Evolutionary conservation across 1,284 basidiomycete genomes (phyloP).

Genomic region (Sanghuangporus weigelae): DNA sequence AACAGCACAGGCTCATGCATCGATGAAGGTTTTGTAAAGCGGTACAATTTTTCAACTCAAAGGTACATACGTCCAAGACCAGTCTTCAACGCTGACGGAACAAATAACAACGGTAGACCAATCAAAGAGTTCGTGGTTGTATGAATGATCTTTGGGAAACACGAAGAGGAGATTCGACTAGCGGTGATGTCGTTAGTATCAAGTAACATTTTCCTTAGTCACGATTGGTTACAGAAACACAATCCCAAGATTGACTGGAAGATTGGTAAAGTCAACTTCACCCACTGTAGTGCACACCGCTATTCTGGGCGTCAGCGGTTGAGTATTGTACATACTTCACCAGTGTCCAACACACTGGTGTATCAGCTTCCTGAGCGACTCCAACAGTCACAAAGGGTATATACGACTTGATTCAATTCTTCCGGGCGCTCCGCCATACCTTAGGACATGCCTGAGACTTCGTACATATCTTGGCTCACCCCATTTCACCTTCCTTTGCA

Average conservation of each 20-base stretch:
- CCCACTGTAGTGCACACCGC: too few relatives aligned
- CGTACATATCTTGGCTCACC: too few relatives aligned
- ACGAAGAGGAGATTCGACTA: not conserved
- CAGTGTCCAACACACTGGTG: too few relatives aligned
- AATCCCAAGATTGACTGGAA: conserved; percentile 5
- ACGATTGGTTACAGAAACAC: not conserved
- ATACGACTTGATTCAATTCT: too few relatives aligned
- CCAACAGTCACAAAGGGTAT: too few relatives aligned
- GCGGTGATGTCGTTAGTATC: not conserved
- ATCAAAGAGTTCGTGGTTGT: not conserved
- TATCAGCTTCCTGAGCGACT: too few relatives aligned
- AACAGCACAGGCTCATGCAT: not conserved
- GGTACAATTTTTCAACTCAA: not conserved
- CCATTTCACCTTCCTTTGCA: too few relatives aligned
- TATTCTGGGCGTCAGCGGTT: too few relatives aligned
- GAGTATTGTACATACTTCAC: too few relatives aligned
- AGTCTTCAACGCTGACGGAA: not conserved
- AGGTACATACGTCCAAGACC: not conserved
- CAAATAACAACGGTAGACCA: not conserved
- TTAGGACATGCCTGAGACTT: too few relatives aligned
- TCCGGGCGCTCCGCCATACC: too few relatives aligned
- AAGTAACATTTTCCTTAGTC: not conserved
- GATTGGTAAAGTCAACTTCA: not conserved
- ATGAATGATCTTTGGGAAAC: not conserved
- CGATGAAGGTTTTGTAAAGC: not conserved